phyloP scores from a whole-genome alignment of 768 basidiomycete species.

The Cytidiella melzeri region DNA sequence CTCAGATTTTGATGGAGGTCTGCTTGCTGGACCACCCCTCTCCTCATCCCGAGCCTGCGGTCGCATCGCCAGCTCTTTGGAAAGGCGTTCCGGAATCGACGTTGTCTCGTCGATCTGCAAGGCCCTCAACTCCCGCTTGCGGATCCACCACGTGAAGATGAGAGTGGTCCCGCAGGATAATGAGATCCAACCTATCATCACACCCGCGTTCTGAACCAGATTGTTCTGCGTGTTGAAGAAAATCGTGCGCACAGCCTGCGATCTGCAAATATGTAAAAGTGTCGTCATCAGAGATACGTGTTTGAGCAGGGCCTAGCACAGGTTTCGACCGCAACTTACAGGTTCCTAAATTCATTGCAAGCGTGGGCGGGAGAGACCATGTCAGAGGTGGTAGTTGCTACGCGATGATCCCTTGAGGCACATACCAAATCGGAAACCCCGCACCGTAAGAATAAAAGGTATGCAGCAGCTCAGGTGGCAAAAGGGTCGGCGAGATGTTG shows the following conservation, averaged over 20 bases:
- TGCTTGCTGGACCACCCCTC: no score
- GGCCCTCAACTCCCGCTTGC: conserved; percentile 8
- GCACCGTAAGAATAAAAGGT: conserved; percentile 25
- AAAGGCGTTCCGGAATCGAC: background rate
- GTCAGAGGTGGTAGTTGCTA: background rate
- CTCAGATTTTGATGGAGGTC: no score
- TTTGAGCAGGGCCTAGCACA: background rate
- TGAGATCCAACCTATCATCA: conserved; percentile 29
- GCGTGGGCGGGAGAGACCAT: background rate
- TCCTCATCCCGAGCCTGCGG: no score
- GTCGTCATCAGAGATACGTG: background rate
- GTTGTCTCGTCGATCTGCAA: conserved; percentile 4
- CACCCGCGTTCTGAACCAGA: conserved; percentile 27
- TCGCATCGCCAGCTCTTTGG: background rate
- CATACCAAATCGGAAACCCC: conserved; percentile 29
- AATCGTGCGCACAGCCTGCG: conserved; percentile 28
- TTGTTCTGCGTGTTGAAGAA: conserved; percentile 29
- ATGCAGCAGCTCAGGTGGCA: conserved; percentile 25
- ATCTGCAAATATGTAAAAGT: conserved; percentile 8
- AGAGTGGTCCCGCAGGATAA: conserved; percentile 19
- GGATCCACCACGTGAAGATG: conserved; percentile 21
- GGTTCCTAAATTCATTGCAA: conserved; percentile 10
- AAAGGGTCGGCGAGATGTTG: conserved; percentile 25
- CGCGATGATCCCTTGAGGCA: conserved; percentile 4
- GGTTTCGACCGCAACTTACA: conserved; percentile 16